Evolutionary conservation across 805 yeast genomes (phyloP).

Genomic region (Candida coquimbonensis): DNA sequence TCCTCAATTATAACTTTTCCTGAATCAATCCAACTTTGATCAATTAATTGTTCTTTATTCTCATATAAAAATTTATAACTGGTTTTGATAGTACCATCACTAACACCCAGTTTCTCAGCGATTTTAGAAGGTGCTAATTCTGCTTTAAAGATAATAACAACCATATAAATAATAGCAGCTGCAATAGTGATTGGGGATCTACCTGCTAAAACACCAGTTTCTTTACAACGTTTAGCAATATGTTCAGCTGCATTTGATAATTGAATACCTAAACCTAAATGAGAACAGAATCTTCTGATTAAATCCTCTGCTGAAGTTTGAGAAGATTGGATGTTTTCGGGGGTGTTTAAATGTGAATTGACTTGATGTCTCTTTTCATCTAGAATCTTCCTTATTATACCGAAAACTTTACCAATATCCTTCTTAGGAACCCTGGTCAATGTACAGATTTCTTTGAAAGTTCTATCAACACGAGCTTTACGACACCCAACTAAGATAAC

Average conservation of each 20-base stretch:
- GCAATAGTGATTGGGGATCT: constrained; percentile 96
- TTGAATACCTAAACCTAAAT: constrained; percentile 77
- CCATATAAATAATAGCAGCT: constrained; percentile 94
- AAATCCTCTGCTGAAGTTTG: constrained; percentile 92
- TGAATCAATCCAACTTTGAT: constrained; percentile 66
- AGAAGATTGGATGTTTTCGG: constrained; percentile 52
- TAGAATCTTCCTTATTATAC: constrained; percentile 68
- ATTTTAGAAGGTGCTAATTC: constrained; percentile 72
- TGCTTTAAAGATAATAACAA: constrained; percentile 79
- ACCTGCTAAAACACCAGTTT: constrained; percentile 90
- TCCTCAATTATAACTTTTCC: constrained; percentile 52
- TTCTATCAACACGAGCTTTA: constrained; percentile 87
- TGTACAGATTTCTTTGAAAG: constrained; percentile 94
- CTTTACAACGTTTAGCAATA: constrained; percentile 84
- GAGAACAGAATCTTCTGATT: constrained; percentile 93
- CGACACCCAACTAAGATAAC: constrained; percentile 92
- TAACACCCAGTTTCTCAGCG: constrained; percentile 89
- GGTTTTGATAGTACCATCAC: constrained; percentile 95
- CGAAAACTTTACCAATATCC: constrained; percentile 89
- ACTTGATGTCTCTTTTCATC: constrained; percentile 32
- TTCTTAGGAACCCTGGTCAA: constrained; percentile 88
- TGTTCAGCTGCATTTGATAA: constrained; percentile 89
- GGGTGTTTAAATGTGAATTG: constrained; percentile 19
- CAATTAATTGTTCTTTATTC: constrained; percentile 64
- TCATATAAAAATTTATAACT: constrained; percentile 78